Base-by-base conservation (phyloP, 768 basidiomycete genomes). In the Lactarius indigo region DNA sequence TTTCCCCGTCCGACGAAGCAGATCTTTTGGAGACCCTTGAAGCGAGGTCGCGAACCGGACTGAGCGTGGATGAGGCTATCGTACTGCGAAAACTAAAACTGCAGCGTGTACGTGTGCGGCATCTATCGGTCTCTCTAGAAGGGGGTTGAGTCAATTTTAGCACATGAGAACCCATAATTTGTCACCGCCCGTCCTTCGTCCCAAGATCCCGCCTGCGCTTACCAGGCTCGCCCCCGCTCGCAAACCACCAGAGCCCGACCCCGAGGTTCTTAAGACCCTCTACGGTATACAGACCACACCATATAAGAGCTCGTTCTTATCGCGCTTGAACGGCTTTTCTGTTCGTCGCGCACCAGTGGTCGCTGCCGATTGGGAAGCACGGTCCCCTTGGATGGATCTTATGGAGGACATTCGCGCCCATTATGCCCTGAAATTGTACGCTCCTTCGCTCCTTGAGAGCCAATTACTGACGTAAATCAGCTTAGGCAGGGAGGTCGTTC, bases 331-430 rank as follows among this genome's bases (percentile, higher is more conserved):
- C 57, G 88, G 87, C 26, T 75, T 75, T 41, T 69, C 50, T 2
- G 63, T 68, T 30, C 70, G 61, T n/a, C 76, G 68, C 58, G 72
- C 77, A 13, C 78, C 76, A 5, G 72, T 83, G 33, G 80, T 92
- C 47, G 81, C 85, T 12, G 78, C 87, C 30, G 90, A 92, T 74
- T 92, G 89, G 90, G 86, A 89, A 73, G 85, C 83, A 4, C 78
- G 77, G 47, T 76, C 90, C 4, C 85, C 89, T 0, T 93, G 92
- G 92, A 87, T 87, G 82, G 76, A 81, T 42, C 81, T 94, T 54
- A 89, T 92, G 88, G 73, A 76, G 37, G 91, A 93, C 69, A 81
- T 94, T 50, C 80, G 83, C 59, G 84, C 83, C 2, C 91, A 94
- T 76, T 83, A 87, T 71, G 71, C 74, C 2, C 75, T 89, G 28